phyloP scores from a whole-genome alignment of 345 rosid species.

The Eucalyptus tenuipes region DNA sequence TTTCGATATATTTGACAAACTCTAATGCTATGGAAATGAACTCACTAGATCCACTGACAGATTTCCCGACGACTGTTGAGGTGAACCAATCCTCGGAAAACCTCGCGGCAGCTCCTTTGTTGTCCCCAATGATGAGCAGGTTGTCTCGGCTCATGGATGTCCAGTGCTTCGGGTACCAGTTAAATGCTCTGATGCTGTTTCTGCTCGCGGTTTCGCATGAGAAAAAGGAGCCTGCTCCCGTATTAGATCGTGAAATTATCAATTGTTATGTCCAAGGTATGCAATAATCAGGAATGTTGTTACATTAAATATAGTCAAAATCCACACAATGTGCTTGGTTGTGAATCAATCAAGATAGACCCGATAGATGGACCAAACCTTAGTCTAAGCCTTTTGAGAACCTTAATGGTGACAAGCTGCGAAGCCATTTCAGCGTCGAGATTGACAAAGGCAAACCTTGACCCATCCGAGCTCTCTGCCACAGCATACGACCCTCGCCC shows the following conservation, averaged over 20 bases:
- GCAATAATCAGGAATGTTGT: neutral
- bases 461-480: conserved; percentile 17
- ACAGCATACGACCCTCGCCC: conserved; percentile 36
- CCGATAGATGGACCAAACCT: conserved; percentile 2
- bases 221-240: neutral
- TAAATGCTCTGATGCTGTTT: conserved; percentile 32
- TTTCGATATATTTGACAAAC: neutral
- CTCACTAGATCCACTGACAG: neutral
- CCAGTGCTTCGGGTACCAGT: conserved; percentile 47
- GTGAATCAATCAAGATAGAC: neutral
- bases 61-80: neutral
- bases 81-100: conserved; percentile 38
- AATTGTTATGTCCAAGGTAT: neutral
- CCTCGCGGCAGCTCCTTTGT: conserved; percentile 51
- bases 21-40: neutral
- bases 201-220: neutral
- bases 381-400: conserved; percentile 20
- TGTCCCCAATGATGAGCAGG: conserved; percentile 45
- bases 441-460: conserved; percentile 46
- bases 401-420: conserved; percentile 34
- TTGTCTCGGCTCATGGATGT: conserved; percentile 47
- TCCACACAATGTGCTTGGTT: neutral
- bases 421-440: conserved; percentile 52
- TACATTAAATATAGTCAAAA: neutral
- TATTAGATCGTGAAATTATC: neutral